Evolutionary conservation across 2,329 filamentous ascomycete species (phyloP), one percentile per base, ranked within the genome.

Genomic region (Diplodia mutila): DNA sequence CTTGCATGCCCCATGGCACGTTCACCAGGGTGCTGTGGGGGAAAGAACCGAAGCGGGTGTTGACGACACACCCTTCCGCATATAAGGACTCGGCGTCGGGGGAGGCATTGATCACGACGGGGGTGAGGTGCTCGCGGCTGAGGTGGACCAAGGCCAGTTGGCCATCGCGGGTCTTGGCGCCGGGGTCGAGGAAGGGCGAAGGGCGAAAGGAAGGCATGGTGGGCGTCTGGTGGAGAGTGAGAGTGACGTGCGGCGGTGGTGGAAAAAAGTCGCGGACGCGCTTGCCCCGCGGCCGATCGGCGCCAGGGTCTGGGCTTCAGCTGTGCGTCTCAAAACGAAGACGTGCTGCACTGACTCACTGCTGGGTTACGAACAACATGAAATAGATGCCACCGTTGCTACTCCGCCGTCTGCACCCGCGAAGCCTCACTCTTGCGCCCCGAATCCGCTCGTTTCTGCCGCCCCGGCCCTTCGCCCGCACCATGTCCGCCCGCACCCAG

Each of bases 1-100:
- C 89, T 77, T 98, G 95, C 7, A 91, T 93, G 32, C 95, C 95
- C 94, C 94, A 98, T 51, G 92, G 91, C 65, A 93, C 84, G 5
- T 88, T 85, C 66, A 97, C 75, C 29, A 85, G 77, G 0, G 82
- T 84, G 69, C 76, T 82, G 72, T 85, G 83, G 2, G 83, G 83
- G 66, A 82, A 85, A 16, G 94, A 97, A 59, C 95, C 95, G 75
- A 97, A 99, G 53, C 94, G 89, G 1, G 94, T 99, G 80, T 97
- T 98, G 65, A 94, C 88, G 52, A 85, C 82, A 23, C 80, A 80
- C 63, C 82, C 81, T 69, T 83, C 81, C 66, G 78, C 71, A 76
- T 82, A 75, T 74, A 83, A 76, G 67, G 81, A 72, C 65, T 76
- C 73, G 7, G 46, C 48, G 51, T 74, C 70, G n/a, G 76, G 70